Evolutionary conservation across 1,139 yeast genomes (phyloP).

Genomic region (Blastobotrys ciferrii): DNA sequence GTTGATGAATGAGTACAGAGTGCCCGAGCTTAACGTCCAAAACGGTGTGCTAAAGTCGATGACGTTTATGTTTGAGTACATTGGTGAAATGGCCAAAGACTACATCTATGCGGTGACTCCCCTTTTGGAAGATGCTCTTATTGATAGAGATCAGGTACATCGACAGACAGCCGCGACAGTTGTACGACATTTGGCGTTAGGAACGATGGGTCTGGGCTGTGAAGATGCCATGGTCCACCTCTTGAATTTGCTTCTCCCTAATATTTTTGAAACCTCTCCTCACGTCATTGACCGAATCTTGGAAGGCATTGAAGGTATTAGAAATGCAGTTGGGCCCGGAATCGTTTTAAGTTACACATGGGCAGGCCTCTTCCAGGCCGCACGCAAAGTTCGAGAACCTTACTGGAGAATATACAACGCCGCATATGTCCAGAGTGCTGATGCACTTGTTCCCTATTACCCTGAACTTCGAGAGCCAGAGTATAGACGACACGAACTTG

Average conservation of each 20-base stretch:
- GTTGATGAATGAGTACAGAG: conserved; percentile 89
- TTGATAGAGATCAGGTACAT: conserved; percentile 89
- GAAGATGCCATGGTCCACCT: conserved; percentile 77
- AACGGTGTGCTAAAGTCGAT: conserved; percentile 92
- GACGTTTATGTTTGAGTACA: conserved; percentile 91
- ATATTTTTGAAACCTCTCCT: conserved; percentile 88
- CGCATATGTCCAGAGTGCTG: conserved; percentile 72
- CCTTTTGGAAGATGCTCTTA: conserved; percentile 82
- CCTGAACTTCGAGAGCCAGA: conserved; percentile 50
- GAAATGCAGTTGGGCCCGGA: conserved; percentile 76
- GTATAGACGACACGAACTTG: conserved; percentile 41
- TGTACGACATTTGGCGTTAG: conserved; percentile 75
- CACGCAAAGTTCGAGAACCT: conserved; percentile 76
- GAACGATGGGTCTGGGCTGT: conserved; percentile 70
- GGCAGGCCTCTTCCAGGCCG: conserved; percentile 93
- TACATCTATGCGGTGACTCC: conserved; percentile 82
- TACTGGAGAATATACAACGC: conserved; percentile 84
- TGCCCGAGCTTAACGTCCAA: conserved; percentile 91
- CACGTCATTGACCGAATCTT: conserved; percentile 83
- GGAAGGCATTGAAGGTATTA: conserved; percentile 76
- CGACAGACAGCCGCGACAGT: conserved; percentile 95
- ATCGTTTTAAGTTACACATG: conserved; percentile 70
- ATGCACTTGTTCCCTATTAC: conserved; percentile 78
- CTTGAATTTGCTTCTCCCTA: conserved; percentile 75
- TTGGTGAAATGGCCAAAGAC: conserved; percentile 78